These are phyloP conservation scores for Backusella luteola DNA, from an alignment of 192 early-diverging fungal genomes.

Conservation along the genomic window DNA sequence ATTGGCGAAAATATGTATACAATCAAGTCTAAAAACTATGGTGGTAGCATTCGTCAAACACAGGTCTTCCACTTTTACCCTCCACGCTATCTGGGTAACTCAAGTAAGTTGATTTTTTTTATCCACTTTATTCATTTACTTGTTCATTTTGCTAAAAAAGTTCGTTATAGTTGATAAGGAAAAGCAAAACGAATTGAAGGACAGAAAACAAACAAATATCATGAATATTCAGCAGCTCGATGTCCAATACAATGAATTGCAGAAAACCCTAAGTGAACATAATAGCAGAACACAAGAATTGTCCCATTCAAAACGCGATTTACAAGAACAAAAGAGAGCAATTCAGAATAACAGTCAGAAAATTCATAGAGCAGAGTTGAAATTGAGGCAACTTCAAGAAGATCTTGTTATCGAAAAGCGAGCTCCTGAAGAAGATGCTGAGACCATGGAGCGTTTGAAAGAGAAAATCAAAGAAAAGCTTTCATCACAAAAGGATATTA, in stretches of 20 bases:
- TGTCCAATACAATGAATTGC: conserved; percentile 33
- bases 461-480: neutral
- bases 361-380: neutral
- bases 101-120: conserved; percentile 21
- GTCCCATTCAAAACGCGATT: conserved; percentile 8
- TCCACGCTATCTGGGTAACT: conserved; percentile 18
- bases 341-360: neutral
- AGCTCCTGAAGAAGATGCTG: neutral
- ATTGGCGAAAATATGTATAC: conserved; percentile 24
- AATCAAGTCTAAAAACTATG: conserved; percentile 33
- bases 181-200: conserved; percentile 35
- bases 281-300: conserved; percentile 2
- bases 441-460: neutral
- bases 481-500: neutral
- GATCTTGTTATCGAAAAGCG: neutral
- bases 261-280: conserved; percentile 26
- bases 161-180: conserved; percentile 43
- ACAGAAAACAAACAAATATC: conserved; percentile 20
- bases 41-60: conserved; percentile 24
- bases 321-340: neutral
- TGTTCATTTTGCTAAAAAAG: neutral
- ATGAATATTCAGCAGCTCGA: conserved; percentile 30
- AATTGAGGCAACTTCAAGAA: neutral
- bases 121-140: neutral
- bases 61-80: conserved; percentile 12